phyloP scores from a whole-genome alignment of 2,329 filamentous ascomycete species.

The Sclerotinia minor region DNA sequence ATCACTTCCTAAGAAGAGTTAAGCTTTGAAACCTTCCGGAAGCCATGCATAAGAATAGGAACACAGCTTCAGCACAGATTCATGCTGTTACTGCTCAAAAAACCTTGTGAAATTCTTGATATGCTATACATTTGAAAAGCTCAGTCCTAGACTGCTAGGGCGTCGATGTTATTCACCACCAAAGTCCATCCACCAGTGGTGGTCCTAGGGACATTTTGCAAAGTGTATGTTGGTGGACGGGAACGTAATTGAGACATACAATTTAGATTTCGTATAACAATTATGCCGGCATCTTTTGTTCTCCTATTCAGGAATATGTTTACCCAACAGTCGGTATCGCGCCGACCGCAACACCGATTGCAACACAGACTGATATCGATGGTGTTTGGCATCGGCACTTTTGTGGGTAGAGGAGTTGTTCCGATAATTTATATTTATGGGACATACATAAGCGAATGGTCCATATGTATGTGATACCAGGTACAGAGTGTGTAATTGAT shows the following conservation, averaged over 20 bases:
- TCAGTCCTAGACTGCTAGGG: neutral
- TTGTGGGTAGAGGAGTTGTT: neutral
- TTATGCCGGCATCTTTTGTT: too few species aligned
- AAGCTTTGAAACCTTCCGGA: neutral
- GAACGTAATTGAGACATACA: too few species aligned
- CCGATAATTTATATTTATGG: neutral
- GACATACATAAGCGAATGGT: too few species aligned
- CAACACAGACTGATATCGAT: neutral
- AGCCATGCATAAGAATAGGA: too few species aligned
- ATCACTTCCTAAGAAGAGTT: conserved; percentile 3
- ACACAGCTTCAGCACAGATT: neutral
- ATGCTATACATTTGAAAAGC: neutral
- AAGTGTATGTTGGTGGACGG: too few species aligned
- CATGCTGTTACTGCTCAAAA: neutral
- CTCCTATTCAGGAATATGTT: too few species aligned
- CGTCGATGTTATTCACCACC: neutral
- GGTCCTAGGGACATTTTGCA: neutral
- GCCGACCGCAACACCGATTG: too few species aligned
- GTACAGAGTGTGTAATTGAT: neutral
- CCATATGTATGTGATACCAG: too few species aligned
- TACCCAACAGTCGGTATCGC: too few species aligned
- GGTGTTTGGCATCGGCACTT: neutral
- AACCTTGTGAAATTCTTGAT: neutral
- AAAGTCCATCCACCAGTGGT: too few species aligned
- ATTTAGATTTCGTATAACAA: too few species aligned